Percentiles rank a stretch among this genome's conserved stretches.
Conservation (phyloP, 78 protist genomes). For the Ministeria vibrans region DNA sequence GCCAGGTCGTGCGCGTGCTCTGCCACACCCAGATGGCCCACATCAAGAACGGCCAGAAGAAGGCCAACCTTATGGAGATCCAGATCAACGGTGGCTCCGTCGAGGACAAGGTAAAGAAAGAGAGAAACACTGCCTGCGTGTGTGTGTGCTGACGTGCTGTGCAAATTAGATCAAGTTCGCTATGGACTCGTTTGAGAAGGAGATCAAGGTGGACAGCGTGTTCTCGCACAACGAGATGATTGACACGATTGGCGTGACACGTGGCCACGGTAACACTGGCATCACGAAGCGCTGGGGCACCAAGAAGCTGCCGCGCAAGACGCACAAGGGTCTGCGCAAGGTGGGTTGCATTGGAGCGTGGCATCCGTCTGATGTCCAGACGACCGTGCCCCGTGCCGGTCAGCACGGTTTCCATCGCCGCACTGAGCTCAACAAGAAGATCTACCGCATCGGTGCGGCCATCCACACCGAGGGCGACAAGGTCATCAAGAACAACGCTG, state of each 20-base stretch:
- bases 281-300: slow-evolving; percentile 97
- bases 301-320: slow-evolving; percentile 96
- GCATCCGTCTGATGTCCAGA: slow-evolving; percentile 98
- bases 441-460: slow-evolving; percentile 92
- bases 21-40: slow-evolving; percentile 96
- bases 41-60: slow-evolving; percentile 86
- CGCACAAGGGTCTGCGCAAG: slow-evolving; percentile 99
- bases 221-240: slow-evolving; percentile 87
- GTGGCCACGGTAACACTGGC: slow-evolving; percentile 98
- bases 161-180: slow-evolving; percentile 95
- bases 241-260: slow-evolving; percentile 96
- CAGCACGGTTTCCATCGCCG: slow-evolving; percentile 99
- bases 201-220: slow-evolving; percentile 78
- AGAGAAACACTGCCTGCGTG: too few relatives aligned
- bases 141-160: too few relatives aligned
- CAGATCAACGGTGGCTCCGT: slow-evolving; percentile 99
- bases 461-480: slow-evolving; percentile 34
- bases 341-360: slow-evolving; percentile 99
- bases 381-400: slow-evolving; percentile 99
- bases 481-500: slow-evolving; percentile 69
- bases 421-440: slow-evolving; percentile 98
- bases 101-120: slow-evolving; percentile 94
- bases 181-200: slow-evolving; percentile 84
- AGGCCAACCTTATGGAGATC: slow-evolving; percentile 98
- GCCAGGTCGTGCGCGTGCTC: slow-evolving; percentile 95